Evolutionary conservation across 306 rosid species (phyloP), one percentile per base, ranked within the genome.

Genomic region (Pachyrhizus erosus): DNA sequence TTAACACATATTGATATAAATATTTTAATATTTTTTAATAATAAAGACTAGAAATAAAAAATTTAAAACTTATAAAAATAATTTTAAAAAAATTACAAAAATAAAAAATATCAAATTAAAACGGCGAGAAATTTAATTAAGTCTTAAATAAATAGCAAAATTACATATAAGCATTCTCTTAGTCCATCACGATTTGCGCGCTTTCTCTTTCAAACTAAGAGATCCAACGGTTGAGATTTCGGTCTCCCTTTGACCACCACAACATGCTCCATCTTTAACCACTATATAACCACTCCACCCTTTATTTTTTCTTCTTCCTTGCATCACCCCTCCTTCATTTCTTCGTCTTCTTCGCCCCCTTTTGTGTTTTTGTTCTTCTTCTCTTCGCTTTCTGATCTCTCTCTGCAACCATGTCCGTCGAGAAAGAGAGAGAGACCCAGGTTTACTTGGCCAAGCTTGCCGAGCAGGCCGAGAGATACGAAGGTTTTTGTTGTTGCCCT

Each of bases 391-490:
- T 71, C 23, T 62, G 70, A 82, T 83, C 92, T 89, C 87, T 89
- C 87, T 86, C 91, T 89, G 83, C 45, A 70, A 86, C 90, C 43
- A 93, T 90, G 97, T 75, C 97, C 52, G 81, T 91, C 27, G 97
- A 94, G 84, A 94, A 91, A 86, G 97, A 94, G 91, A 89, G 98
- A 90, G 98, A 94, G 76, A 90, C 97, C 69, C 94, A 91, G 84
- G 97, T 94, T 73, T 94, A 94, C 91, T 34, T 91, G 94, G 97
- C 98, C 87, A 94, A 94, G 83, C 97, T 94, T 52, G 89, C 98
- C 33, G 98, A 94, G 66, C 98, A 94, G 83, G 98, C 98, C 61
- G 98, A 94, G 83, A 91, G 98, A 83, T 94, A 94, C 68, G 98
- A 94, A 78, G 98, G 98, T 87, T 2, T 34, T 15, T 9, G 2